Evolutionary conservation across 768 basidiomycete genomes (phyloP).

Genomic region (Auricularia auricula-judae): DNA sequence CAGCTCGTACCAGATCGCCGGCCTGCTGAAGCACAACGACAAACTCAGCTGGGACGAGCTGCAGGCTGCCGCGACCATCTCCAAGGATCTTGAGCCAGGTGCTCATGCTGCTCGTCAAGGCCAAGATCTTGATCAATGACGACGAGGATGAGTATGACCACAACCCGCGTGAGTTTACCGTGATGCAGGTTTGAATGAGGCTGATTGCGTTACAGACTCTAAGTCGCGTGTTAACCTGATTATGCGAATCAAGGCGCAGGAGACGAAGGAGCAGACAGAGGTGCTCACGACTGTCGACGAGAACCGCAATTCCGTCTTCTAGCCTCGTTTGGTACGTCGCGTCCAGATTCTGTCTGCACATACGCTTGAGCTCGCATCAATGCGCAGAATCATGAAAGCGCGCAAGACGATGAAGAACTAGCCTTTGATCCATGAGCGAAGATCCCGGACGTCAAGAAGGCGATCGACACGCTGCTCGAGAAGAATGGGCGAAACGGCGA

Average conservation of each 20-base stretch:
- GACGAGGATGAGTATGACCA: conserved; percentile 85
- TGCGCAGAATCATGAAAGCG: conserved; percentile 80
- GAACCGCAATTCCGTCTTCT: conserved; percentile 92
- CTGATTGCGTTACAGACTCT: conserved; percentile 10
- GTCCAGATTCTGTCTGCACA: neutral
- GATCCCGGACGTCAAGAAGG: conserved; percentile 95
- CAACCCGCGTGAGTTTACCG: conserved; percentile 51
- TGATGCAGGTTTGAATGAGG: conserved; percentile 1
- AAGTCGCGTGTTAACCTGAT: conserved; percentile 37
- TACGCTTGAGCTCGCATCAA: conserved; percentile 11
- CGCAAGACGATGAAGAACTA: conserved; percentile 95
- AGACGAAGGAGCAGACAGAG: conserved; percentile 81
- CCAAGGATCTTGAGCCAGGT: conserved; percentile 62
- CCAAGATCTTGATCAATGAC: conserved; percentile 81
- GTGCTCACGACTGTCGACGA: conserved; percentile 93
- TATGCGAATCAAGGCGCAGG: conserved; percentile 87
- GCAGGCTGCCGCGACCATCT: conserved; percentile 63
- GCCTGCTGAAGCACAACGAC: conserved; percentile 84
- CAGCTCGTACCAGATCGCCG: conserved; percentile 88
- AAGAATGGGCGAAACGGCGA: conserved; percentile 66
- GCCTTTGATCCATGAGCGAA: conserved; percentile 80
- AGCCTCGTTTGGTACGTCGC: conserved; percentile 68
- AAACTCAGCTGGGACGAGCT: conserved; percentile 76
- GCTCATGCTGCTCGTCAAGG: conserved; percentile 59
- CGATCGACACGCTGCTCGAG: conserved; percentile 85